These are phyloP conservation scores for Apiospora malaysiana DNA, from an alignment of 2,329 filamentous ascomycete species.

Conservation along the genomic window DNA sequence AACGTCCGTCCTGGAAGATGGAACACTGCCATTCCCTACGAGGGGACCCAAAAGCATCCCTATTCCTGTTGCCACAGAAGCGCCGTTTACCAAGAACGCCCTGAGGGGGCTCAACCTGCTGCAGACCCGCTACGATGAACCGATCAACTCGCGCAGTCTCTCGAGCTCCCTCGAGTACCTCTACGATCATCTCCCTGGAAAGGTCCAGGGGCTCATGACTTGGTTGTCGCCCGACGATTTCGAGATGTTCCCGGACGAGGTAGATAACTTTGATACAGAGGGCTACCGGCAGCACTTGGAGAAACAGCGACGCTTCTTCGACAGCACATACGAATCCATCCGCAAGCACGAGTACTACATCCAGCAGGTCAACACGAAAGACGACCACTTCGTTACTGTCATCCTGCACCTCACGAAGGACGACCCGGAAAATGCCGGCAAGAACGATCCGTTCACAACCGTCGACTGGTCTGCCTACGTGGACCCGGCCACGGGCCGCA, in stretches of 20 bases:
- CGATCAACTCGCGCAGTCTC: background rate
- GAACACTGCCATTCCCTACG: background rate
- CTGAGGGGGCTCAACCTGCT: conserved; percentile 7
- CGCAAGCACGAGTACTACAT: background rate
- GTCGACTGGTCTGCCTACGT: conserved; percentile 4
- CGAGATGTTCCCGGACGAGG: too few relatives aligned
- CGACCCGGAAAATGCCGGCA: background rate
- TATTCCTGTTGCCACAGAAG: background rate
- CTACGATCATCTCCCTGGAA: background rate
- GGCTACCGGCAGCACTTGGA: background rate
- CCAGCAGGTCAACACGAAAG: conserved; percentile 10
- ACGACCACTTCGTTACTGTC: conserved; percentile 16
- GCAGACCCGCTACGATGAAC: background rate
- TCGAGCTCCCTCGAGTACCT: background rate
- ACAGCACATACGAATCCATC: background rate
- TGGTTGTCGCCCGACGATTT: background rate
- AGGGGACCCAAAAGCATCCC: background rate
- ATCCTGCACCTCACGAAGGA: background rate
- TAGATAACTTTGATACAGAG: background rate
- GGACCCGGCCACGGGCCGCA: background rate
- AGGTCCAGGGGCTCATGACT: background rate
- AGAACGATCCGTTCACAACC: background rate
- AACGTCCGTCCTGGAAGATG: conserved; percentile 15
- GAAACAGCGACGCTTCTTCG: background rate
- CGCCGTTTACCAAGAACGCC: background rate